Percentiles rank a stretch among this genome's conserved stretches.
Conservation (phyloP, 352 stramenopile species). For the Hyaloperonospora arabidopsidis region DNA sequence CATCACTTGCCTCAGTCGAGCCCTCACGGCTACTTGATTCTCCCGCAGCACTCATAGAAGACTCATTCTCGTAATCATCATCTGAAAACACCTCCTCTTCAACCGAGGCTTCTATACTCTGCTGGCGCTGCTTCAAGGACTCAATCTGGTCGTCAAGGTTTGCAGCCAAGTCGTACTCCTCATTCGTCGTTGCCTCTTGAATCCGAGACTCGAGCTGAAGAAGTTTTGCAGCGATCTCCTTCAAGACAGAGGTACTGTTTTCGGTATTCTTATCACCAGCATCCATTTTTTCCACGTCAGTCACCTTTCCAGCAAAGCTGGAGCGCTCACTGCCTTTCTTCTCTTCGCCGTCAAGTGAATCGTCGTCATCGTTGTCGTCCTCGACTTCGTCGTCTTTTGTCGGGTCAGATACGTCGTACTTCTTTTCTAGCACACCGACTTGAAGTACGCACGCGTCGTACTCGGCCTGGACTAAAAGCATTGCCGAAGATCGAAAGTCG, state of each 20-base stretch:
- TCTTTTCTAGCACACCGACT: constrained; percentile 56
- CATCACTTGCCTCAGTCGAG: constrained; percentile 17
- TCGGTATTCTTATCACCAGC: constrained; percentile 21
- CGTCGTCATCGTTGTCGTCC: constrained; percentile 37
- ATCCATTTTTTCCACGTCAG: constrained; percentile 21
- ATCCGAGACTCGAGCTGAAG: constrained; percentile 57
- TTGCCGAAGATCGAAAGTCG: constrained; percentile 56
- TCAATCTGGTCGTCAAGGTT: constrained; percentile 72
- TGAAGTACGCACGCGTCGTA: constrained; percentile 61
- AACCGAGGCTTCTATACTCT: constrained; percentile 33
- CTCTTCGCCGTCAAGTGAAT: constrained; percentile 43
- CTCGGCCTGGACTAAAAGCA: constrained; percentile 70
- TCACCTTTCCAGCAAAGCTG: constrained; percentile 18
- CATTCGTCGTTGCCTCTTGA: constrained; percentile 67
- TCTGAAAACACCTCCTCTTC: constrained; percentile 9
- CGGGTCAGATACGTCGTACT: constrained; percentile 57
- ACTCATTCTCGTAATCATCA: constrained; percentile 11
- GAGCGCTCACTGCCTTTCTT: constrained; percentile 21
- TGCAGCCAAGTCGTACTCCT: constrained; percentile 74
- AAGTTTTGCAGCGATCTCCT: constrained; percentile 56
- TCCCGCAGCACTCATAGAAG: constrained; percentile 9
- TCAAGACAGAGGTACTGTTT: constrained; percentile 30
- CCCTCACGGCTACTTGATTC: constrained; percentile 21
- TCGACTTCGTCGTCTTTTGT: constrained; percentile 8
- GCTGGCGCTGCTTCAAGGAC: constrained; percentile 41